These are phyloP conservation scores for Alternaria tenuissima DNA, from an alignment of 2,329 filamentous ascomycete species.

Conservation along the genomic window DNA sequence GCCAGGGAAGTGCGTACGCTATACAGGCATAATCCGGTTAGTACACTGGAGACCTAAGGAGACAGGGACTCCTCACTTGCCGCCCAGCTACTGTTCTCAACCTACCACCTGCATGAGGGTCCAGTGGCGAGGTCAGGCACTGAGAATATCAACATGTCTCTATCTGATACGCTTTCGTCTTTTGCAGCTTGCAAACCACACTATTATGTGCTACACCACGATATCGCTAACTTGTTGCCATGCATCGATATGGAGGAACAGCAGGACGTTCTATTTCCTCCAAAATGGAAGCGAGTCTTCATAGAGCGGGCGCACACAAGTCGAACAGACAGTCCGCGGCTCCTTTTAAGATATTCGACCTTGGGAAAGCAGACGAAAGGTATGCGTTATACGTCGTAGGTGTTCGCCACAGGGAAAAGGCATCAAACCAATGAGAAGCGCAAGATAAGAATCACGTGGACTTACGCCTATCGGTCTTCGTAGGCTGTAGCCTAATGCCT, in stretches of 20 bases:
- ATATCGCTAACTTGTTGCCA: neutral
- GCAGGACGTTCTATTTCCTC: neutral
- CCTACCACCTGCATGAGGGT: neutral
- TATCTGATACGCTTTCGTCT: neutral
- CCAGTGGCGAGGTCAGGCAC: neutral
- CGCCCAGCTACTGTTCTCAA: neutral
- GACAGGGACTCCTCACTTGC: neutral
- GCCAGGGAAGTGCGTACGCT: neutral
- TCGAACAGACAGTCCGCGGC: neutral
- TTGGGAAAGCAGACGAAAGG: neutral
- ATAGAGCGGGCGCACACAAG: neutral
- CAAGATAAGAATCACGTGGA: neutral
- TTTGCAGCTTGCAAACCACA: neutral
- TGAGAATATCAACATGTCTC: neutral
- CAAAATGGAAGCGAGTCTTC: neutral
- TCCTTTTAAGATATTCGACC: neutral
- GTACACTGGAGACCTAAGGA: neutral
- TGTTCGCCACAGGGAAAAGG: no score
- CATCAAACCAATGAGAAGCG: neutral
- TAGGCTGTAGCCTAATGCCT: neutral
- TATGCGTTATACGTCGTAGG: neutral
- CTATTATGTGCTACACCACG: neutral
- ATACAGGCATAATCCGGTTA: slow-evolving; percentile 1
- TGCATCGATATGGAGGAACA: neutral
- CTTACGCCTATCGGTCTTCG: neutral